Base-by-base conservation (phyloP, 169 alveolate species). In the Miamiensis avidus region DNA sequence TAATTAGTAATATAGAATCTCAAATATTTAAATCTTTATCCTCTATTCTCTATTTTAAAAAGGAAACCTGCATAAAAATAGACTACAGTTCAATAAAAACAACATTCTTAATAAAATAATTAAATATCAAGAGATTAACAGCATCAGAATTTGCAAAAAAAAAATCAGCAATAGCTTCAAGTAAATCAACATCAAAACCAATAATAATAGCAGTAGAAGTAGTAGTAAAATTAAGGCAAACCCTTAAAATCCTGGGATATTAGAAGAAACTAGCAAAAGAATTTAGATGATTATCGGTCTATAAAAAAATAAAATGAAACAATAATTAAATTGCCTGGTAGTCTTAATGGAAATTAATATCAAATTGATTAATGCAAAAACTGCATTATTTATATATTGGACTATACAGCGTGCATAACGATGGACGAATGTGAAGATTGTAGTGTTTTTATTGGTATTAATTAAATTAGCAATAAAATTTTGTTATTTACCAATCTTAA, bases 381-480 rank as follows among this genome's bases (percentile, higher is more conserved):
- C 74, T 89, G 89, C 77, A 82, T 78, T 74, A 85, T 89, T 16
- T 89, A 89, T 83, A 86, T 89, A 0, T 78, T 85, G 69, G 93
- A 89, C 33, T 82, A 85, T 81, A 79, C 85, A 20, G 34, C 87
- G 75, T 86, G 87, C 0, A 85, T 89, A 83, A 85, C 77, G 65
- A 82, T 89, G 25, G 93, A 89, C 82, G 91, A 89, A 32, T 85
- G 89, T 29, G 83, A 65, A 81, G 74, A 89, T 78, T 89, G 91
- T 74, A 89, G 82, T 78, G 85, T 89, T 31, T 49, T 85, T 65
- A 72, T 75, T 31, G 69, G 69, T 49, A 49, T 11, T 11, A 49
- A 49, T n/a, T 11, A 49, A 11, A 11, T 49, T 20, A 49, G 20
- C 20, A 49, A 49, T 49, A 49, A 11, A 49, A 11, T 49, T 11